These are phyloP conservation scores for Suillus discolor DNA, from an alignment of 768 basidiomycete genomes.

Conservation along the genomic window DNA sequence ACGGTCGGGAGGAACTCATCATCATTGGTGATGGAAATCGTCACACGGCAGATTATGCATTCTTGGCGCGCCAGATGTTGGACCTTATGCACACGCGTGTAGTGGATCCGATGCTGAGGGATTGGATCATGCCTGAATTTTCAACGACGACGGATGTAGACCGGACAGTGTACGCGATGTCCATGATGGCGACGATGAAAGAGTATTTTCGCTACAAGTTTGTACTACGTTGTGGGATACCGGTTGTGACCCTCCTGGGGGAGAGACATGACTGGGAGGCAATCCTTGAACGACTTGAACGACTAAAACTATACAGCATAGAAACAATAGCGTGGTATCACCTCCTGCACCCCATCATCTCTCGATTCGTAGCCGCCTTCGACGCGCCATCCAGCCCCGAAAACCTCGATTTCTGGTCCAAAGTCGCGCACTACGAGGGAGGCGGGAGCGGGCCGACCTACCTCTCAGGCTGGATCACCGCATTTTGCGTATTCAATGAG, in stretches of 20 bases:
- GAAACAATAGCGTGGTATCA: conserved; percentile 21
- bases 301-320: conserved; percentile 21
- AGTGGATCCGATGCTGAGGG: conserved; percentile 24
- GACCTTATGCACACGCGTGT: conserved; percentile 26
- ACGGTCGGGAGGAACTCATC: conserved; percentile 32
- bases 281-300: conserved; percentile 23
- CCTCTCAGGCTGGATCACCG: conserved; percentile 44
- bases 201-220: conserved; percentile 21
- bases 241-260: conserved; percentile 25
- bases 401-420: conserved; percentile 43
- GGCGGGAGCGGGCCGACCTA: conserved; percentile 30
- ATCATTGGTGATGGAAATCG: conserved; percentile 15
- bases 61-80: conserved; percentile 27
- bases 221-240: conserved; percentile 17
- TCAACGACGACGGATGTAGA: conserved; percentile 33
- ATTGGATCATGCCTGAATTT: conserved; percentile 33
- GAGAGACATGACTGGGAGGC: conserved; percentile 24
- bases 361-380: conserved; percentile 29
- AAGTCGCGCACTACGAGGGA: conserved; percentile 30
- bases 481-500: conserved; percentile 38
- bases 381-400: conserved; percentile 25
- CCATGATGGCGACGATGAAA: conserved; percentile 33
- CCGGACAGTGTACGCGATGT: conserved; percentile 24
- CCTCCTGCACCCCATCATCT: conserved; percentile 31
- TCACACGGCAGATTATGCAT: conserved; percentile 30